phyloP scores from a whole-genome alignment of 768 basidiomycete genomes.

The Phylloporus sp. region DNA sequence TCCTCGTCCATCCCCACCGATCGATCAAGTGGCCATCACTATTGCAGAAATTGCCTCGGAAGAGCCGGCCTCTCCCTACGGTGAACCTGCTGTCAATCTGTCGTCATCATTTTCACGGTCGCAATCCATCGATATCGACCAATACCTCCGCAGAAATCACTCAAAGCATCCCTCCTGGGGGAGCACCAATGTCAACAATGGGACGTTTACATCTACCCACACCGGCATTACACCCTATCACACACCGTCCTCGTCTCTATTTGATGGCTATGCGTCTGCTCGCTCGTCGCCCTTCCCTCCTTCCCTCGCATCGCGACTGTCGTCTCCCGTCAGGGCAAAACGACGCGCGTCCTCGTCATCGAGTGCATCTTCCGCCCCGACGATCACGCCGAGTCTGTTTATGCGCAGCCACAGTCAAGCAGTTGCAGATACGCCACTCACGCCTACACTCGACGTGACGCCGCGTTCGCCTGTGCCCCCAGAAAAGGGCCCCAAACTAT shows the following conservation, averaged over 20 bases:
- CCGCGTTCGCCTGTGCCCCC: conserved; percentile 24
- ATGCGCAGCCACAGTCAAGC: conserved; percentile 29
- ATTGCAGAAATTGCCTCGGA: conserved; percentile 13
- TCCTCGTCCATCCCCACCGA: conserved; percentile 6
- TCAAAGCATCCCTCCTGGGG: conserved; percentile 46
- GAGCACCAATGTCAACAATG: conserved; percentile 38
- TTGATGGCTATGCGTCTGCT: conserved; percentile 58
- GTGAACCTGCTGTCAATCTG: conserved; percentile 12
- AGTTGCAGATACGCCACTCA: conserved; percentile 10
- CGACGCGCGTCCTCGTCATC: conserved; percentile 39
- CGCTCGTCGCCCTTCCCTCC: conserved; percentile 52
- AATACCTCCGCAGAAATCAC: conserved; percentile 24
- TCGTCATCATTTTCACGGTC: conserved; percentile 21
- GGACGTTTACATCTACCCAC: conserved; percentile 55
- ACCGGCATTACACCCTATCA: conserved; percentile 65
- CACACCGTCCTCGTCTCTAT: conserved; percentile 76
- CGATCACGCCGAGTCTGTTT: conserved; percentile 61
- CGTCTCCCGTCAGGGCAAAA: conserved; percentile 25
- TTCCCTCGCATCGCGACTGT: conserved; percentile 26
- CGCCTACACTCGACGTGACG: conserved; percentile 16
- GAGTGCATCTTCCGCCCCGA: conserved; percentile 40
- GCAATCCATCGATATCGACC: conserved; percentile 24
- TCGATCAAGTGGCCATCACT: conserved; percentile 11
- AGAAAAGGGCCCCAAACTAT: conserved; percentile 58
- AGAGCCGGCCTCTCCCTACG: conserved; percentile 6